A percentile compares a stretch with the other conserved stretches of the same genome.
phyloP scores from a whole-genome alignment of 2,329 filamentous ascomycete species.

The Botrytis cinerea region DNA sequence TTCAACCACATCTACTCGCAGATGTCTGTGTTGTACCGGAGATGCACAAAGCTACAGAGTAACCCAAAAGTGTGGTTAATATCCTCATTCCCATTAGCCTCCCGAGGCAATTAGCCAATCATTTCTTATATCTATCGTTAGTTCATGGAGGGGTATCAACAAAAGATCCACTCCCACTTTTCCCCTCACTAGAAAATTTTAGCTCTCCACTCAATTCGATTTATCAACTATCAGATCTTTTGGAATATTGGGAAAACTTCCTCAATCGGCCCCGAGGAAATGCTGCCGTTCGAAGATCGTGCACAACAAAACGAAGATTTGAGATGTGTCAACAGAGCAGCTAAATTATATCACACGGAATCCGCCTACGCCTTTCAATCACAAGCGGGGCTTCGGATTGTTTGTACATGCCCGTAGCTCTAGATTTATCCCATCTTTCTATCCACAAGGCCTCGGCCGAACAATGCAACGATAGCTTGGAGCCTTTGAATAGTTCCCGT shows the following conservation, averaged over 20 bases:
- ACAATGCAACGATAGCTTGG: background rate
- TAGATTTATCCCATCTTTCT: conserved; percentile 1
- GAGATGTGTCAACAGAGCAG: background rate
- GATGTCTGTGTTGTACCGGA: background rate
- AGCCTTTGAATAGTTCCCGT: background rate
- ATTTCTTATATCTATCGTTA: background rate
- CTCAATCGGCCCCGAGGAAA: background rate
- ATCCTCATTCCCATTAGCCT: background rate
- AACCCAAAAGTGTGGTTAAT: background rate
- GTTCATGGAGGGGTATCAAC: background rate
- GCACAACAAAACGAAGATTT: background rate
- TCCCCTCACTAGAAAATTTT: conserved; percentile 8
- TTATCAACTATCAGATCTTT: background rate
- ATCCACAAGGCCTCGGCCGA: background rate
- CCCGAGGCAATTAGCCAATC: background rate
- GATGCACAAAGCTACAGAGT: conserved; percentile 1
- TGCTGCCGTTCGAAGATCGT: background rate
- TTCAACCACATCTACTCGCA: background rate
- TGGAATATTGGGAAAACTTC: background rate
- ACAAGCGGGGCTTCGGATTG: background rate
- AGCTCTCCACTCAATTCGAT: background rate
- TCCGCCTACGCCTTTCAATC: background rate
- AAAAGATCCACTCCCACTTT: conserved; percentile 1
- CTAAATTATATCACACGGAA: background rate
- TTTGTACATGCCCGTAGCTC: background rate